phyloP scores from a whole-genome alignment of 371 early-diverging fungal species.

The Mucor sp. region DNA sequence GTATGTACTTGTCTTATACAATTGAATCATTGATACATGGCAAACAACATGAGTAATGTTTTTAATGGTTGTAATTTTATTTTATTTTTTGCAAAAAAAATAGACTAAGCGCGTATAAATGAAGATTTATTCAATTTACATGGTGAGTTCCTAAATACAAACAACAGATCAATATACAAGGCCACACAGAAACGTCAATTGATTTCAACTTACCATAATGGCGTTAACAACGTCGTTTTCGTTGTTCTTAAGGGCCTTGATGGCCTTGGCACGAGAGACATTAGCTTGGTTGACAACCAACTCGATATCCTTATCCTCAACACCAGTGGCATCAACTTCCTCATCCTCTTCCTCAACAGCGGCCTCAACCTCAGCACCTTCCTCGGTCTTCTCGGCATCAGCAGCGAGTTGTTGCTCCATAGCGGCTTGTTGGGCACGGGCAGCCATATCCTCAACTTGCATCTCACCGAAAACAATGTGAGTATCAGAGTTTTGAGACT shows the following conservation, averaged over 20 bases:
- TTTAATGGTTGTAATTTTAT: neutral
- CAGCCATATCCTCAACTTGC: constrained; percentile 83
- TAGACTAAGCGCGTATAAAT: constrained; percentile 1
- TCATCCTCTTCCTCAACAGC: constrained; percentile 58
- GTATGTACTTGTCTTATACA: no score
- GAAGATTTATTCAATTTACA: constrained; percentile 5
- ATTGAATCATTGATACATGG: no score
- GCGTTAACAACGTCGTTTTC: constrained; percentile 95
- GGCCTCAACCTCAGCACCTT: neutral
- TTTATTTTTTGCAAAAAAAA: neutral
- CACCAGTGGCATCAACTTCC: constrained; percentile 71
- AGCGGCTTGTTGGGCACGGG: constrained; percentile 73
- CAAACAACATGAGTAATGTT: neutral
- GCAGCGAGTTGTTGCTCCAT: constrained; percentile 61
- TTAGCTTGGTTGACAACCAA: constrained; percentile 92
- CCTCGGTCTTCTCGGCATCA: constrained; percentile 23
- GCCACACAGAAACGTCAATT: constrained; percentile 23
- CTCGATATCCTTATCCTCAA: constrained; percentile 92
- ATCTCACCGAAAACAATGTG: constrained; percentile 98
- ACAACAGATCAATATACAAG: constrained; percentile 18
- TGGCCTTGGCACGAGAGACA: constrained; percentile 86
- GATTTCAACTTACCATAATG: constrained; percentile 75
- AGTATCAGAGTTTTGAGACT: constrained; percentile 85
- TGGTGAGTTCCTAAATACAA: constrained; percentile 1
- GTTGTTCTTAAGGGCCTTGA: constrained; percentile 89